Conservation (phyloP, 164 flowering plant genomes). For the Annona squamosa region DNA sequence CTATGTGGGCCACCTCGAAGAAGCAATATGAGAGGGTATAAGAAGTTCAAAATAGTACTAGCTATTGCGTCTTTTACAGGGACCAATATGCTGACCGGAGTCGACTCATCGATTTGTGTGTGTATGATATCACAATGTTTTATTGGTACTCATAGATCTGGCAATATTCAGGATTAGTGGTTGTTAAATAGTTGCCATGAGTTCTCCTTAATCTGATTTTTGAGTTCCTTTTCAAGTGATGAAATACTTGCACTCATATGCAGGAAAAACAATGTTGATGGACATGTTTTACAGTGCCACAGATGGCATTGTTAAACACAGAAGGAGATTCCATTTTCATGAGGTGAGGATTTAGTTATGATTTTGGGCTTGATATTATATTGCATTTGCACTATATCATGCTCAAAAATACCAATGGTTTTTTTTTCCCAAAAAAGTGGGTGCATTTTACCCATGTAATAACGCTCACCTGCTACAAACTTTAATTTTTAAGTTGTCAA, state of each 20-base stretch:
- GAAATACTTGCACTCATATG: conserved; percentile 9
- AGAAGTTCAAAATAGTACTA: no score
- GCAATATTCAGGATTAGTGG: not conserved
- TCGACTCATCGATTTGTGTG: no score
- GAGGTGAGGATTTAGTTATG: conserved; percentile 43
- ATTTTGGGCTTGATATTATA: not conserved
- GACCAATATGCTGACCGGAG: no score
- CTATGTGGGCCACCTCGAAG: no score
- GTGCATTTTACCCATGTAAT: no score
- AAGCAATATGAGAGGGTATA: no score
- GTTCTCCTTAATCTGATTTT: not conserved
- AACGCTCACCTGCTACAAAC: no score
- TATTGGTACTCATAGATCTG: not conserved
- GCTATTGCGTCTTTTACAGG: no score
- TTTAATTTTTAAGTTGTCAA: no score
- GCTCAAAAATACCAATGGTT: not conserved
- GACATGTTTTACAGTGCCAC: conserved; percentile 91
- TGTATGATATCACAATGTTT: no score
- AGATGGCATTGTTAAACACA: conserved; percentile 73
- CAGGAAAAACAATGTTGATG: conserved; percentile 98
- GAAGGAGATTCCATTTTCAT: conserved; percentile 87
- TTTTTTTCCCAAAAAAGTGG: not conserved
- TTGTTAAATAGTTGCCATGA: not conserved
- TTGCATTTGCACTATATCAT: not conserved
- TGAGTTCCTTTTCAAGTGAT: not conserved